A percentile compares a stretch with the other conserved stretches of the same genome.
These are phyloP conservation scores for Cladosporium cucumerinum DNA, from an alignment of 2,329 filamentous ascomycete species.

Conservation along the genomic window DNA sequence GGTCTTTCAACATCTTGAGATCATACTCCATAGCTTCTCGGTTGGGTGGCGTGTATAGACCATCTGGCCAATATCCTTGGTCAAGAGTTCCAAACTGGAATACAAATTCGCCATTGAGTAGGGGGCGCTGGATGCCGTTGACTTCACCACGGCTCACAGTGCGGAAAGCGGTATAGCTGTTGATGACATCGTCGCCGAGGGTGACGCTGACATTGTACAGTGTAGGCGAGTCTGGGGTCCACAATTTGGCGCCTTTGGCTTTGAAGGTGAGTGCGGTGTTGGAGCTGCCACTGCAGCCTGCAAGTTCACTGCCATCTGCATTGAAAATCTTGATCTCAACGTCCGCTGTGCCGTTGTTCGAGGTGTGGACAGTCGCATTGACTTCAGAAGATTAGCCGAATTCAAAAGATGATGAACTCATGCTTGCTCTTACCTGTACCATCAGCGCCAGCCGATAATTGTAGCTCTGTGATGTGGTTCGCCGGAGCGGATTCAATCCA, in stretches of 20 bases:
- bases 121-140: conserved; percentile 55
- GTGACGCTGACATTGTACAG: conserved; percentile 61
- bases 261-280: conserved; percentile 53
- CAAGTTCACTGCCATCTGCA: conserved; percentile 33
- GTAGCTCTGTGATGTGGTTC: conserved; percentile 55
- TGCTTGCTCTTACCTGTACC: conserved; percentile 14
- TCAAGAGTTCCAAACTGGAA: conserved; percentile 66
- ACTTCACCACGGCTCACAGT: conserved; percentile 56
- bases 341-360: conserved; percentile 30
- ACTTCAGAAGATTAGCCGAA: conserved; percentile 13
- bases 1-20: conserved; percentile 56
- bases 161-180: conserved; percentile 65
- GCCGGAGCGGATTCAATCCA: conserved; percentile 62
- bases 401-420: background rate
- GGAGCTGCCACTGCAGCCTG: conserved; percentile 43
- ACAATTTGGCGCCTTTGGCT: conserved; percentile 53
- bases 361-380: conserved; percentile 47
- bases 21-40: conserved; percentile 64
- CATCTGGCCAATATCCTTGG: conserved; percentile 68
- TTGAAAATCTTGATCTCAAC: conserved; percentile 36
- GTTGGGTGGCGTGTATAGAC: conserved; percentile 60
- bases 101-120: conserved; percentile 63
- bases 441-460: conserved; percentile 49
- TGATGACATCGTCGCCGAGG: conserved; percentile 50
- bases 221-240: conserved; percentile 60